phyloP scores from a whole-genome alignment of 225 moss, liverwort and hornwort genomes.

The Antitrichia curtipendula region DNA sequence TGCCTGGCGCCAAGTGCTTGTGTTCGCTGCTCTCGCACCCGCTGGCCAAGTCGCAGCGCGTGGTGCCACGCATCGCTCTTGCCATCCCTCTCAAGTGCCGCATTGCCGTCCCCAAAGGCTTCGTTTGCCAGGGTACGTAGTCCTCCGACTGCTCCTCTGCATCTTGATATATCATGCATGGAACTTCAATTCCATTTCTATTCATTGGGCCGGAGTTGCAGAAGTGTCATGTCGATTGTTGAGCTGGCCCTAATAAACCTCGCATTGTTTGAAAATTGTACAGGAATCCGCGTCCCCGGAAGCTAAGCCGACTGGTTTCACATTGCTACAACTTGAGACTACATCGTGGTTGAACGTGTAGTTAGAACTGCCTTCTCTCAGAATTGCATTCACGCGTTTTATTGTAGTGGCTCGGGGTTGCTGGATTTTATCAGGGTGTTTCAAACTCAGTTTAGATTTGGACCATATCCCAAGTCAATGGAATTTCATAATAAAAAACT shows the following conservation, averaged over 20 bases:
- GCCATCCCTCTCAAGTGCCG: neutral
- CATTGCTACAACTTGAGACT: neutral
- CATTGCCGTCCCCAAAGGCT: neutral
- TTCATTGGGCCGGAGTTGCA: neutral
- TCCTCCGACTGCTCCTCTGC: neutral
- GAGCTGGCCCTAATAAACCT: neutral
- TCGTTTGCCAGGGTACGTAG: neutral
- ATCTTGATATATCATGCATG: neutral
- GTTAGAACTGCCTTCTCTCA: neutral
- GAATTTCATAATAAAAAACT: neutral
- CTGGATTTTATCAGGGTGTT: neutral
- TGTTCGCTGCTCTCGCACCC: neutral
- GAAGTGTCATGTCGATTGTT: neutral
- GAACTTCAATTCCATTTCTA: neutral
- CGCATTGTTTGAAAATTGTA: neutral
- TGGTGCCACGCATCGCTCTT: neutral
- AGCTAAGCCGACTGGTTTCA: neutral
- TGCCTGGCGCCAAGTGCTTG: neutral
- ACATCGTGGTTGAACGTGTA: neutral
- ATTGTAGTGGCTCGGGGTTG: neutral
- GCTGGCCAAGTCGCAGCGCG: neutral
- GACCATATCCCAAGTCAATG: neutral
- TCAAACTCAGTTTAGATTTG: neutral
- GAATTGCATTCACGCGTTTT: neutral
- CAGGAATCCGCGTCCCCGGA: neutral